phyloP scores from a whole-genome alignment of 1,139 yeast species.

The Geotrichum cucujoidarum region DNA sequence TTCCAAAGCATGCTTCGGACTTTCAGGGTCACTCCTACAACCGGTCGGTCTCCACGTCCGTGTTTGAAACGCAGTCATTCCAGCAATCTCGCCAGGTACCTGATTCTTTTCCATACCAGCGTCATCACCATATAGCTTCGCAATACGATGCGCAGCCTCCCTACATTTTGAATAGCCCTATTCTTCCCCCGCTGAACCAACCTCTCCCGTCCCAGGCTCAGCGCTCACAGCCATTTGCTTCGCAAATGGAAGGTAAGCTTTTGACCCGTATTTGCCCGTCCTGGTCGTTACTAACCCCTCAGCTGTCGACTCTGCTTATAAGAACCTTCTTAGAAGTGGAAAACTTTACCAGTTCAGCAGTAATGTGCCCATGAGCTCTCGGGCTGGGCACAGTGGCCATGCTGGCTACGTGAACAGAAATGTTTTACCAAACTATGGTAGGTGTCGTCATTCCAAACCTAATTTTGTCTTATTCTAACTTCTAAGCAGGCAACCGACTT shows the following conservation, averaged over 20 bases:
- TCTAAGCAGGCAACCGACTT: not conserved
- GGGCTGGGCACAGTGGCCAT: conserved; percentile 1
- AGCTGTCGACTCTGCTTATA: conserved; percentile 15
- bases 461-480: not conserved
- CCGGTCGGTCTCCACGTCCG: conserved; percentile 5
- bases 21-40: not conserved
- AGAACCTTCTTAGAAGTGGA: conserved; percentile 9
- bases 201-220: conserved; percentile 11
- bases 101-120: conserved; percentile 1
- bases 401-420: conserved; percentile 1
- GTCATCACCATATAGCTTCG: not conserved
- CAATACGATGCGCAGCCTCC: not conserved
- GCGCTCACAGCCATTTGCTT: conserved; percentile 14
- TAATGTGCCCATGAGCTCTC: not conserved
- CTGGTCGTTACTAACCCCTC: not conserved
- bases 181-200: not conserved
- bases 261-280: not conserved
- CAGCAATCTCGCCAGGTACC: conserved; percentile 6
- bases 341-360: conserved; percentile 3
- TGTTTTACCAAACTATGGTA: conserved; percentile 15
- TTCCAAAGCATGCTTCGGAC: not conserved
- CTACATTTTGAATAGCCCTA: not conserved
- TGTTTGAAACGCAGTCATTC: conserved; percentile 3
- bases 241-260: conserved; percentile 14
- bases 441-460: conserved; percentile 1